A percentile compares a stretch with the other conserved stretches of the same genome.
phyloP scores from a whole-genome alignment of 2,329 filamentous ascomycete genomes.

The Botrytis fabae region DNA sequence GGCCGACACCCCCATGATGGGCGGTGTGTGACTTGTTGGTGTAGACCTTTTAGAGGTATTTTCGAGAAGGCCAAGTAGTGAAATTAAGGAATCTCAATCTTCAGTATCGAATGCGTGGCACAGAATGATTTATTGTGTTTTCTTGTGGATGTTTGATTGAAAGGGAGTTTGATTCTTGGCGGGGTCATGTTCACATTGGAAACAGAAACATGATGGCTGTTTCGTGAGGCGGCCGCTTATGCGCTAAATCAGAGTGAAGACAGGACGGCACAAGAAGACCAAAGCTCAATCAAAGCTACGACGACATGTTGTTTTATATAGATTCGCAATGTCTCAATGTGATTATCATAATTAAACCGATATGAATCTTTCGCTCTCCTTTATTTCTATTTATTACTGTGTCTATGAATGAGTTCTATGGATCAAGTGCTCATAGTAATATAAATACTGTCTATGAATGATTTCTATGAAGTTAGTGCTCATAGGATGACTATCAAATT shows the following conservation, averaged over 20 bases:
- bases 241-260: conserved; percentile 9
- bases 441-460: neutral
- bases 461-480: neutral
- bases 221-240: conserved; percentile 18
- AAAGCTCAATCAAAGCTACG: conserved; percentile 2
- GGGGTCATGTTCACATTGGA: conserved; percentile 18
- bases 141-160: conserved; percentile 12
- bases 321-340: conserved; percentile 9
- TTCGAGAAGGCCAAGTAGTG: neutral
- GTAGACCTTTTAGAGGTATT: neutral
- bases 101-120: neutral
- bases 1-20: conserved; percentile 63
- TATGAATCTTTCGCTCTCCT: neutral
- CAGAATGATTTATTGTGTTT: neutral
- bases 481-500: neutral
- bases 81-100: neutral
- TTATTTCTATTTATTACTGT: neutral
- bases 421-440: conserved; percentile 5
- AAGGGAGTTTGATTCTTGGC: conserved; percentile 19
- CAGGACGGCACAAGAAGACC: neutral
- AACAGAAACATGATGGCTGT: conserved; percentile 17
- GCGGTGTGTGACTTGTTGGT: conserved; percentile 21
- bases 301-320: conserved; percentile 16
- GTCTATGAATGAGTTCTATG: neutral
- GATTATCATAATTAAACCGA: neutral